These are phyloP conservation scores for Sugiyamaella qingdaonensis DNA, from an alignment of 805 yeast species.

Conservation along the genomic window DNA sequence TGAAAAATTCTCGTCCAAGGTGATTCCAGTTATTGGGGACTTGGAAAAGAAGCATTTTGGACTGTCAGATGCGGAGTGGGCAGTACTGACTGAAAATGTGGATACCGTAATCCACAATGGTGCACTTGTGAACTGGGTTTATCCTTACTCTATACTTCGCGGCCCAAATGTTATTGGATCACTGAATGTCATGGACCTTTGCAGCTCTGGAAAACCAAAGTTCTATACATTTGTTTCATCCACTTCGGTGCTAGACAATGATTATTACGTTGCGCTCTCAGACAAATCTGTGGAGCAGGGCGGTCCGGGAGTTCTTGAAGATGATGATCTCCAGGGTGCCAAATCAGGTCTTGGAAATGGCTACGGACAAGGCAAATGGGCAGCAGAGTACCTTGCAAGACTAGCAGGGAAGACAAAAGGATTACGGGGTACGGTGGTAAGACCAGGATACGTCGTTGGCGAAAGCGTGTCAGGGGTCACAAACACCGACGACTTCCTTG, in stretches of 20 bases:
- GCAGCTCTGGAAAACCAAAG: conserved; percentile 78
- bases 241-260: conserved; percentile 86
- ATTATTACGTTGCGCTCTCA: conserved; percentile 71
- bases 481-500: conserved; percentile 93
- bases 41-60: conserved; percentile 74
- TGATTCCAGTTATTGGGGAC: conserved; percentile 79
- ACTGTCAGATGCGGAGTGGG: conserved; percentile 54
- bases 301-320: conserved; percentile 68
- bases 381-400: conserved; percentile 85
- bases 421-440: conserved; percentile 77
- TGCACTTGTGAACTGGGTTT: conserved; percentile 98
- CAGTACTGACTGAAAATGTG: conserved; percentile 48
- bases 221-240: conserved; percentile 89
- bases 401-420: conserved; percentile 79
- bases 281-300: conserved; percentile 65
- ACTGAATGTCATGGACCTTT: conserved; percentile 72
- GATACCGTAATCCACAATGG: conserved; percentile 94
- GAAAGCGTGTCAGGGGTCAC: conserved; percentile 78
- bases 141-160: conserved; percentile 83
- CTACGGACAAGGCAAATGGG: conserved; percentile 98
- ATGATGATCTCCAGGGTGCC: conserved; percentile 81
- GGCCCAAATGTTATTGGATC: conserved; percentile 92
- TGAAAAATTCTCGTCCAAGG: conserved; percentile 49
- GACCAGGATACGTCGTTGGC: conserved; percentile 97
- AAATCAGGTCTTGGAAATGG: conserved; percentile 81